Evolutionary conservation across 2,329 filamentous ascomycete species (phyloP), one percentile per base, ranked within the genome.

Genomic region (Colletotrichum ledebouriae): DNA sequence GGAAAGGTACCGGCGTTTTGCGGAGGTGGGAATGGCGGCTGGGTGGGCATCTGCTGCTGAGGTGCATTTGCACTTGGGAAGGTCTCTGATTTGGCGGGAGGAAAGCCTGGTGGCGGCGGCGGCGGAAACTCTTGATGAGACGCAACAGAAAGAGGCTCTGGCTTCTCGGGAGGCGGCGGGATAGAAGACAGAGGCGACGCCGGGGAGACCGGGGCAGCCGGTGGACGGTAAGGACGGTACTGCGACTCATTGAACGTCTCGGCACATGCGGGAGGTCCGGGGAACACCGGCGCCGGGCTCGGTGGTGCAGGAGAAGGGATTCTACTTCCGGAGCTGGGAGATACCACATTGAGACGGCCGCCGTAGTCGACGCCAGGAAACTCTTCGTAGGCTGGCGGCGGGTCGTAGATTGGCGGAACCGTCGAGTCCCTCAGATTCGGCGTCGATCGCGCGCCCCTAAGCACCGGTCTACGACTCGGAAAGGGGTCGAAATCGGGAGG

Each of bases 401-500:
- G 66, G 7, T 69, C 66, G 4, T 60, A 52, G 12, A 52, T 17
- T 2, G 65, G 65, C 7, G 59, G 55, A 5, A 52, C 37, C 12
- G 46, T 15, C 2, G 61, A 65, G 10, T 62, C 59, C 13, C 70
- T 60, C 3, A 71, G 57, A 6, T 71, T 70, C 33, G 70, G 70
- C 6, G 67, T 66, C 2, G 66, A 69, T 22, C 56, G 39, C 7
- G 61, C 66, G 10, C 55, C 61, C 47, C 62, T 55, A n/a, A 66
- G 65, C 13, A 63, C 55, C 5, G 49, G 61, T 10, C 39, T 47
- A n/a, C 42, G 56, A 15, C 55, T 61, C 17, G 66, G 66, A 60
- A 65, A 69, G 17, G 66, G 66, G 49, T 69, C 66, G 15, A 66
- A 69, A 2, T 69, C 49, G 33, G 66, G 66, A n/a, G 66, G 66